A percentile compares a stretch with the other conserved stretches of the same genome.
Evolutionary conservation across 352 stramenopile species (phyloP).

Genomic region (Aphanomyces cochlioides): DNA sequence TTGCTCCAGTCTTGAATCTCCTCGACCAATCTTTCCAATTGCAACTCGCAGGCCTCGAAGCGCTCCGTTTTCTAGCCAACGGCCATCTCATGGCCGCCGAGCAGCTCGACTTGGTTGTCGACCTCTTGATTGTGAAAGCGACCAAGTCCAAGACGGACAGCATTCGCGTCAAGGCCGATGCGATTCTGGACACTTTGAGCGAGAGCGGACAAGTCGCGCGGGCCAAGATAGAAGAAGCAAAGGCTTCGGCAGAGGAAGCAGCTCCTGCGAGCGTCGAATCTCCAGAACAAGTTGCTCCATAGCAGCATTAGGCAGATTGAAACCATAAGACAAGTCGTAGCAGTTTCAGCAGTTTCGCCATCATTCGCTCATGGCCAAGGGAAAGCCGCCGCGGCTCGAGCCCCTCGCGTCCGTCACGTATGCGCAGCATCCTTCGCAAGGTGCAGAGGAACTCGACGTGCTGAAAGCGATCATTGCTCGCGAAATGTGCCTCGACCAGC

Average conservation of each 20-base stretch:
- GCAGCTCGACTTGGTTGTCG: constrained; percentile 1
- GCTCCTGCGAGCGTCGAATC: not conserved
- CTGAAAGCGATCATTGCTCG: constrained; percentile 58
- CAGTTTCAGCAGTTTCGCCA: constrained; percentile 10
- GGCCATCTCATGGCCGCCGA: not conserved
- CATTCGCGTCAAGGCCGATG: constrained; percentile 15
- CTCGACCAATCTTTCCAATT: constrained; percentile 20
- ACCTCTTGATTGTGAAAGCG: not conserved
- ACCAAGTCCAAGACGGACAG: constrained; percentile 5
- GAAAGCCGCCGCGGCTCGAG: constrained; percentile 7
- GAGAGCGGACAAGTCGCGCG: not conserved
- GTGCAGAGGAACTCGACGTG: constrained; percentile 60
- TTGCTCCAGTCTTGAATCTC: constrained; percentile 5
- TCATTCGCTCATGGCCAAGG: not conserved
- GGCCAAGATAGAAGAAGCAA: not conserved
- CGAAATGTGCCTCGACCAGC: constrained; percentile 51
- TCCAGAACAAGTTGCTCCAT: not conserved
- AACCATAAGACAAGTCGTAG: constrained; percentile 14
- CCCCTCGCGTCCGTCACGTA: constrained; percentile 39
- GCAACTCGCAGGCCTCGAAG: constrained; percentile 15
- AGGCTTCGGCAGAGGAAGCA: not conserved
- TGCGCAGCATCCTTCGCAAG: constrained; percentile 43
- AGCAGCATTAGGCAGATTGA: not conserved
- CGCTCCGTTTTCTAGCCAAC: not conserved
- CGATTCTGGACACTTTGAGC: constrained; percentile 4